Evolutionary conservation across 306 rosid genomes (phyloP).

Genomic region (Casuarina cunninghamiana): DNA sequence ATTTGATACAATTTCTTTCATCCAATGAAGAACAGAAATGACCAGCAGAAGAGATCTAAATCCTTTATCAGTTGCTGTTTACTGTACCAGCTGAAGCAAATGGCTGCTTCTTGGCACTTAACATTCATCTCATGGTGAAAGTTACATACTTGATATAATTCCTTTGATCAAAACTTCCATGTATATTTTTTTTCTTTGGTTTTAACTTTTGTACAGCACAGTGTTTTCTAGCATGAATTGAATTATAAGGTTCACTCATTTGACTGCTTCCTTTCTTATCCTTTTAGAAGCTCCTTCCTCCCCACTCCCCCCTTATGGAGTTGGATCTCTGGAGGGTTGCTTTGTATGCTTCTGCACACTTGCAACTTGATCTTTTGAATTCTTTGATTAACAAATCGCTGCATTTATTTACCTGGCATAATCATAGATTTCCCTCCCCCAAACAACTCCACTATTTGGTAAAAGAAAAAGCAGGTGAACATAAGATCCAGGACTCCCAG

Average conservation of each 20-base stretch:
- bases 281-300: not conserved
- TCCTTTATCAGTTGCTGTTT: not conserved
- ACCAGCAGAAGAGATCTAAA: not conserved
- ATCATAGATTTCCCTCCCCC: not conserved
- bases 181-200: not conserved
- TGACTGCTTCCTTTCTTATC: not conserved
- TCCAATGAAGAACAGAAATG: constrained; percentile 37
- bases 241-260: not conserved
- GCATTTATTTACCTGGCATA: too few relatives aligned
- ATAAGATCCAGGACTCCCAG: not conserved
- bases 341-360: too few relatives aligned
- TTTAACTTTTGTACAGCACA: not conserved
- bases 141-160: not conserved
- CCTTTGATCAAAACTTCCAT: not conserved
- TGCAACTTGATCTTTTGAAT: too few relatives aligned
- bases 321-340: too few relatives aligned
- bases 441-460: not conserved
- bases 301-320: too few relatives aligned
- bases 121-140: not conserved
- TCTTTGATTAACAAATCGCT: too few relatives aligned
- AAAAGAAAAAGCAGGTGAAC: not conserved
- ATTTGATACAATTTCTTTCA: not conserved
- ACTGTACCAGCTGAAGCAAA: constrained; percentile 1
- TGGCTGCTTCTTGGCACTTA: not conserved
- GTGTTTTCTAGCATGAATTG: not conserved